Conservation (phyloP, 495 filamentous ascomycete species). For the Extremus antarcticus region DNA sequence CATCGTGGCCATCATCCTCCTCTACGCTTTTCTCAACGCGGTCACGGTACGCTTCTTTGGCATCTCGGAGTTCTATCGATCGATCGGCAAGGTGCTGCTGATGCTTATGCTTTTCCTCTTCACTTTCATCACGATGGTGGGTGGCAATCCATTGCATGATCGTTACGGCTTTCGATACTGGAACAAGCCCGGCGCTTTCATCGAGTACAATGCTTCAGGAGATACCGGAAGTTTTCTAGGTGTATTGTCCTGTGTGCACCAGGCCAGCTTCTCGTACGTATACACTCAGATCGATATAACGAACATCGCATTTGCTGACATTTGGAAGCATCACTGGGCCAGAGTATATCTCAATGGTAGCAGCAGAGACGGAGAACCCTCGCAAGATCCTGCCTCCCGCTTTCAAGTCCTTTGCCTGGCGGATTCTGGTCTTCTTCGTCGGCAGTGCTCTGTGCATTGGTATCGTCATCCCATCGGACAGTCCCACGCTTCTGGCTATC, state of each 20-base stretch:
- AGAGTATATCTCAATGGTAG: conserved; percentile 36
- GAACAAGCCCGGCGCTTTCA: conserved; percentile 33
- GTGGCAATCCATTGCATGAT: conserved; percentile 36
- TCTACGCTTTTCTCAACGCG: conserved; percentile 30
- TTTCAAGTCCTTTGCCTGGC: conserved; percentile 41
- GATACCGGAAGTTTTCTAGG: conserved; percentile 36
- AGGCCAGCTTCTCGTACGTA: conserved; percentile 28
- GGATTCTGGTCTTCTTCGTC: conserved; percentile 44
- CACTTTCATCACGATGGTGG: conserved; percentile 41
- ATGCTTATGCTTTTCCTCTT: conserved; percentile 36
- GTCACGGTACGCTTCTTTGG: conserved; percentile 36
- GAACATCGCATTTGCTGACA: not conserved
- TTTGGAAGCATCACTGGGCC: conserved; percentile 16
- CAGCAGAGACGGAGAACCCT: conserved; percentile 34
- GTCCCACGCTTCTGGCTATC: conserved; percentile 29
- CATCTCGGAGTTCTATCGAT: conserved; percentile 38
- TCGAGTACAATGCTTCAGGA: conserved; percentile 28
- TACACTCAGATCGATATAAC: not conserved
- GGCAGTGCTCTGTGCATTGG: conserved; percentile 38
- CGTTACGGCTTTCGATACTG: conserved; percentile 38
- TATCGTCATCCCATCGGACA: conserved; percentile 38
- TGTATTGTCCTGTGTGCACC: conserved; percentile 33
- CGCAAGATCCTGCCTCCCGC: conserved; percentile 37
- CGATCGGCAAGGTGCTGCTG: conserved; percentile 37
- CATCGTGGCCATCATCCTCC: conserved; percentile 26